These are phyloP conservation scores for Aureobasidium sp. DNA, from an alignment of 2,329 filamentous ascomycete genomes.

Conservation along the genomic window DNA sequence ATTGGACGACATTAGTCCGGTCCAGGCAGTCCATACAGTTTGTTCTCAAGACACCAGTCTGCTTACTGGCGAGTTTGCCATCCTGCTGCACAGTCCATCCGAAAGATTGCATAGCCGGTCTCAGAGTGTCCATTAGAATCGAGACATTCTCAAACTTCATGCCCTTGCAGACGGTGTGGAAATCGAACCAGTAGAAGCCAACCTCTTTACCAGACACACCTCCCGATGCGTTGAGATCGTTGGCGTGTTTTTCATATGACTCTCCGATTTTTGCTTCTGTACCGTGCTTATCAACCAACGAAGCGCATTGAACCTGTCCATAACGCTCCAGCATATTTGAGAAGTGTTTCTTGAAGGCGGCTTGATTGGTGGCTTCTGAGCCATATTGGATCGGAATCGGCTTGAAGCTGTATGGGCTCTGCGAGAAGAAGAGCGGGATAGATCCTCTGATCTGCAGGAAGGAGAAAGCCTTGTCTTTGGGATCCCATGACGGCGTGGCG, in stretches of 20 bases:
- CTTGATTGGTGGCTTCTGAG: conserved; percentile 68
- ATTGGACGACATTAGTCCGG: conserved; percentile 92
- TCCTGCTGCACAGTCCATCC: conserved; percentile 60
- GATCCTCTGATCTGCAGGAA: conserved; percentile 85
- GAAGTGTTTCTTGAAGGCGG: conserved; percentile 76
- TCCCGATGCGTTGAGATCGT: conserved; percentile 58
- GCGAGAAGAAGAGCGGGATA: conserved; percentile 91
- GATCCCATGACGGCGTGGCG: conserved; percentile 60
- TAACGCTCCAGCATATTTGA: conserved; percentile 62
- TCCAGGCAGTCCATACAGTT: conserved; percentile 99
- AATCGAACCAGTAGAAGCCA: conserved; percentile 94
- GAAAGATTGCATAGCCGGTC: conserved; percentile 58
- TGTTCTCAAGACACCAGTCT: conserved; percentile 75
- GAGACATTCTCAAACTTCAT: conserved; percentile 98
- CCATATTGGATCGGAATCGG: conserved; percentile 77
- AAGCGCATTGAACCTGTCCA: conserved; percentile 69
- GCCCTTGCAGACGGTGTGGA: conserved; percentile 82
- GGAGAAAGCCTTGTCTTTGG: conserved; percentile 60
- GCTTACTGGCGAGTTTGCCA: conserved; percentile 40
- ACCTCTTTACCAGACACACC: conserved; percentile 48
- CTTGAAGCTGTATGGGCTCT: conserved; percentile 88
- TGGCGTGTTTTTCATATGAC: conserved; percentile 63
- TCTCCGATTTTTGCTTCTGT: conserved; percentile 73
- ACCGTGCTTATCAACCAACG: conserved; percentile 81
- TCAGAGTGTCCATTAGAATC: conserved; percentile 64